A percentile compares a stretch with the other conserved stretches of the same genome.
phyloP scores from a whole-genome alignment of 192 early-diverging fungal species.

The Entophlyctis luteolus region DNA sequence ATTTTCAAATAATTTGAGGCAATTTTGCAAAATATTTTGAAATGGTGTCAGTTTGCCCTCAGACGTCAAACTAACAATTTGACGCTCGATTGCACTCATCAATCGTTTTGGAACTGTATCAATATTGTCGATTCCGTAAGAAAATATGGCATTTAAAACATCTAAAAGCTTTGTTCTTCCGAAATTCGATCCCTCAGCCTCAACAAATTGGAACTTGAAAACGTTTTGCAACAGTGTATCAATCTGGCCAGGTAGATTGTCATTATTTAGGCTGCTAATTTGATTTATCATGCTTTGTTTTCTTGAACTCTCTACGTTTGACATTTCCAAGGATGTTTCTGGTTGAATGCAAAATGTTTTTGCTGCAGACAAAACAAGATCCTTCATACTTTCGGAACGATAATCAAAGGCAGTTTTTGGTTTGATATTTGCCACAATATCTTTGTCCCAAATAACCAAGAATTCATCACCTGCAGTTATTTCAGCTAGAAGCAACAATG shows the following conservation, averaged over 20 bases:
- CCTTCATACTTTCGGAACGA: background rate
- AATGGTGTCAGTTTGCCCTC: no score
- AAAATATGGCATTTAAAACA: conserved; percentile 18
- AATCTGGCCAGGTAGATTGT: background rate
- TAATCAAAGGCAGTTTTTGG: conserved; percentile 21
- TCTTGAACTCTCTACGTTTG: no score
- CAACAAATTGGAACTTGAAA: background rate
- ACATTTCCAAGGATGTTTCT: background rate
- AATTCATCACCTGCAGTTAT: no score
- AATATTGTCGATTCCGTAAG: conserved; percentile 3
- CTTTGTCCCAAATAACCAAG: conserved; percentile 25
- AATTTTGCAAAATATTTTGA: no score
- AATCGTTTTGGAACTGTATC: no score
- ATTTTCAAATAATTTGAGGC: no score
- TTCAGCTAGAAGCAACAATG: no score
- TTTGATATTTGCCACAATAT: background rate
- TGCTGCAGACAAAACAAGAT: background rate
- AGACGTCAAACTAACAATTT: no score
- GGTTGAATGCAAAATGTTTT: background rate
- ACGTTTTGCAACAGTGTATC: background rate
- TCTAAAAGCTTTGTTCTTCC: conserved; percentile 1
- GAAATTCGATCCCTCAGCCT: background rate
- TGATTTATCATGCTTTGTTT: no score
- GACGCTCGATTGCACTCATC: no score
- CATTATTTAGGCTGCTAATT: no score